phyloP scores from a whole-genome alignment of 768 basidiomycete genomes.

The Epithele typhae region DNA sequence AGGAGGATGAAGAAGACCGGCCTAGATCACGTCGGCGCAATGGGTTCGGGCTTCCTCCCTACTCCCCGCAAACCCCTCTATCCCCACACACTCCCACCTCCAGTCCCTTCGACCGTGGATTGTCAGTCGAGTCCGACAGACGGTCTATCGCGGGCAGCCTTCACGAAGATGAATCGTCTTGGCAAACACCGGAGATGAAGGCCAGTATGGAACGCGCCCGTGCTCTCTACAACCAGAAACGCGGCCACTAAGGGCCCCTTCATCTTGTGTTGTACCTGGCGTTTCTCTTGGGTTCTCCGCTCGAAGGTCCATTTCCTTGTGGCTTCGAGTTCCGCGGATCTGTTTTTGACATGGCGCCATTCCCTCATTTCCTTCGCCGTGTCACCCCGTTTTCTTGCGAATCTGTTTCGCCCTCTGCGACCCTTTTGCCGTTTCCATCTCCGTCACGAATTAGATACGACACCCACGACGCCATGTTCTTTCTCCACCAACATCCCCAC shows the following conservation, averaged over 20 bases:
- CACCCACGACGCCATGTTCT: neutral
- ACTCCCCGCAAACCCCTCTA: slow-evolving; percentile 25
- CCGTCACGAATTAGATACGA: slow-evolving; percentile 15
- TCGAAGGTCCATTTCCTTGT: too few species aligned
- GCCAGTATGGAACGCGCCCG: slow-evolving; percentile 72
- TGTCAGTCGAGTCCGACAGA: slow-evolving; percentile 33
- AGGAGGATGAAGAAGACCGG: slow-evolving; percentile 32
- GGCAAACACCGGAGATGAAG: slow-evolving; percentile 62
- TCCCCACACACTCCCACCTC: slow-evolving; percentile 32
- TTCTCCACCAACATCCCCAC: neutral
- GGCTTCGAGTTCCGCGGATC: neutral
- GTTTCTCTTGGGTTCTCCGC: neutral
- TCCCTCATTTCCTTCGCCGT: neutral
- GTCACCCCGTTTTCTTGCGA: neutral
- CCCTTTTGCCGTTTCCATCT: neutral
- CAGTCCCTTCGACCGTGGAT: slow-evolving; percentile 31
- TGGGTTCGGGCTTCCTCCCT: slow-evolving; percentile 19
- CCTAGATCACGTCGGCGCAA: slow-evolving; percentile 19
- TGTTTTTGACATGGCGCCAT: neutral
- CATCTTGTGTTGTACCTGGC: neutral
- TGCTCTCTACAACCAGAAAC: slow-evolving; percentile 28
- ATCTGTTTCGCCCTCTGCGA: too few species aligned
- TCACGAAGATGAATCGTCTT: slow-evolving; percentile 44
- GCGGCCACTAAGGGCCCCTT: too few species aligned
- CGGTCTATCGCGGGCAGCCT: slow-evolving; percentile 15